Percentiles rank a stretch among this genome's conserved stretches.
Evolutionary conservation across 2,329 filamentous ascomycete species (phyloP).

Genomic region (Colletotrichum nymphaeae): DNA sequence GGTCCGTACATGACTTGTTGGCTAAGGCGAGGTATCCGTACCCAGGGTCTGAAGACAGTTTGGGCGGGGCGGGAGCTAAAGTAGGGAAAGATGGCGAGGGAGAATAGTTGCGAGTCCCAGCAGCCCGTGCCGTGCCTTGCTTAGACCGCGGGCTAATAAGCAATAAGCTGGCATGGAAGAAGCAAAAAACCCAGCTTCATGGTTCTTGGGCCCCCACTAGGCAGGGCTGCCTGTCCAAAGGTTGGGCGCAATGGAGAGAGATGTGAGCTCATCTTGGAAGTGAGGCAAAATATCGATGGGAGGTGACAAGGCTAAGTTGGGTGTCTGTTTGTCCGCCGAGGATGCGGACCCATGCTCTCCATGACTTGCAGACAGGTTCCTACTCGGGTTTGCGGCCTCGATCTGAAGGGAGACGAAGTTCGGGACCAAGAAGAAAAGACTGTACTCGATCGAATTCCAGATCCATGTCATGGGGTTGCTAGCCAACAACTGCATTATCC

Average conservation of each 20-base stretch:
- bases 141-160: slow-evolving; percentile 18
- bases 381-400: not conserved
- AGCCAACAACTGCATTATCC: slow-evolving; percentile 27
- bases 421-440: not conserved
- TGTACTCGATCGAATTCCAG: slow-evolving; percentile 5
- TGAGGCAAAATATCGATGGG: not conserved
- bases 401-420: not conserved
- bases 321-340: not conserved
- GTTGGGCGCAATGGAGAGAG: slow-evolving; percentile 24
- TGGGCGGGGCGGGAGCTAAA: slow-evolving; percentile 12
- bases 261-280: not conserved
- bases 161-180: slow-evolving; percentile 23
- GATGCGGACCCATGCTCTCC: not conserved
- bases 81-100: slow-evolving; percentile 17
- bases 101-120: slow-evolving; percentile 10
- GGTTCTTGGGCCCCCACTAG: slow-evolving; percentile 24
- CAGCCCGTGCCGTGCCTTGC: not conserved
- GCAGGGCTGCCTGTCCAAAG: slow-evolving; percentile 5
- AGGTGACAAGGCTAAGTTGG: not conserved
- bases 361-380: not conserved
- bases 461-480: slow-evolving; percentile 28
- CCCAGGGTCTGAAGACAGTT: not conserved
- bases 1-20: slow-evolving; percentile 13
- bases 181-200: slow-evolving; percentile 34
- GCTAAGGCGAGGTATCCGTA: not conserved